A percentile compares a stretch with the other conserved stretches of the same genome.
Evolutionary conservation across 805 yeast species (phyloP).

Genomic region (Wickerhamiella bombiphila): DNA sequence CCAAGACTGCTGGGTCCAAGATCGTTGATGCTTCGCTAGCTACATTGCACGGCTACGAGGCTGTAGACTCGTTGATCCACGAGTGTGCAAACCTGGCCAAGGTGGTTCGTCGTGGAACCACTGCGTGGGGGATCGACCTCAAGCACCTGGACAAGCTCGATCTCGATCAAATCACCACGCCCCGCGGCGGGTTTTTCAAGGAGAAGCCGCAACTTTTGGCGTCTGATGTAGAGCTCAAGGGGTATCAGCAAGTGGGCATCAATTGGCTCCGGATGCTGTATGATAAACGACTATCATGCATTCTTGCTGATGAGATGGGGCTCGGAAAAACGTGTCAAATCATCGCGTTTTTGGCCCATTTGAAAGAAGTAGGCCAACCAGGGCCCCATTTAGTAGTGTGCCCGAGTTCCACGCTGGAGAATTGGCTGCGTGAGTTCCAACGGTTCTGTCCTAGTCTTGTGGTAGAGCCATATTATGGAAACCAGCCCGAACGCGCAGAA

Average conservation of each 20-base stretch:
- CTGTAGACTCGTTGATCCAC: slow-evolving; percentile 82
- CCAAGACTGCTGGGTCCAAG: slow-evolving; percentile 54
- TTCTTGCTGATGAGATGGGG: slow-evolving; percentile 96
- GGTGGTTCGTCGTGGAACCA: slow-evolving; percentile 54
- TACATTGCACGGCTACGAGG: slow-evolving; percentile 76
- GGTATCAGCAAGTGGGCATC: slow-evolving; percentile 92
- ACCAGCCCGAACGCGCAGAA: slow-evolving; percentile 70
- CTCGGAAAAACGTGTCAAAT: slow-evolving; percentile 95
- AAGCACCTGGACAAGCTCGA: slow-evolving; percentile 55
- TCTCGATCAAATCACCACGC: slow-evolving; percentile 20
- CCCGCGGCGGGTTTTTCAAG: slow-evolving; percentile 31
- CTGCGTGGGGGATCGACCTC: slow-evolving; percentile 76
- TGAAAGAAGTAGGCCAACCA: slow-evolving; percentile 47
- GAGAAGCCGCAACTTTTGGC: slow-evolving; percentile 60
- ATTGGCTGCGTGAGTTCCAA: slow-evolving; percentile 90
- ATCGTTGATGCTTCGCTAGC: slow-evolving; percentile 54
- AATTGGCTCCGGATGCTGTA: slow-evolving; percentile 83
- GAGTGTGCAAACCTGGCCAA: slow-evolving; percentile 69
- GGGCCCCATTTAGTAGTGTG: slow-evolving; percentile 92
- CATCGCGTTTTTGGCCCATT: slow-evolving; percentile 74
- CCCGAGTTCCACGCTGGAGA: slow-evolving; percentile 91
- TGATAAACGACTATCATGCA: slow-evolving; percentile 69
- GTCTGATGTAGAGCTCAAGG: slow-evolving; percentile 52
- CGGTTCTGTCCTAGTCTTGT: slow-evolving; percentile 68
- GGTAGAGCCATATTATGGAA: slow-evolving; percentile 90